Base-by-base conservation (phyloP, 352 stramenopile species). In the Phytophthora sp. region DNA sequence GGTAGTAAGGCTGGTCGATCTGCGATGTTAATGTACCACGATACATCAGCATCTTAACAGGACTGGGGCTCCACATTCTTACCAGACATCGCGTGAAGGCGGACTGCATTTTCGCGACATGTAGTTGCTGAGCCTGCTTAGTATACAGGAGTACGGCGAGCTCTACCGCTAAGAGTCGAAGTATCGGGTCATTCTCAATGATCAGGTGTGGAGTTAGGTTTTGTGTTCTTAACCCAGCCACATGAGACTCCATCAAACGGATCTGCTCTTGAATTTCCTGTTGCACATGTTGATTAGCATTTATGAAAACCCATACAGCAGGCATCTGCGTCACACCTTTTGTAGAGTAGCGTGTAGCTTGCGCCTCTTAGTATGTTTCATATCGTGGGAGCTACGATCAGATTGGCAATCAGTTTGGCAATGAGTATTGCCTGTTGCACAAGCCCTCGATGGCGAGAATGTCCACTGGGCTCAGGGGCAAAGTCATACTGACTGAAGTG, bases 1-100 rank as follows among this genome's bases (percentile, higher is more conserved):
- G 66, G 35, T 60, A 61, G 18, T 50, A 61, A 28, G 28, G 41
- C 15, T 70, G 66, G 9, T 69, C 53, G 11, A 49, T 45, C 66
- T 74, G 18, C 12, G n/a, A n/a, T n/a, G n/a, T n/a, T n/a, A n/a
- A n/a, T n/a, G n/a, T n/a, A n/a, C n/a, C n/a, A n/a, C n/a, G n/a
- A n/a, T n/a, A 54, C 5, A 9, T 20, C 24, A 7, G 7, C 17
- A 26, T 20, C 27, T 15, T 49, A 55, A 0, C 39, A 13, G 9
- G 72, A 53, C 44, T 61, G 66, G 18, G 4, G 13, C 10, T 12
- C 7, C 38, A 43, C 21, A 34, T 15, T 8, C 46, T 24, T 60
- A 67, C 63, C 41, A 58, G 12, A 21, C 56, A 62, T 26, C 43
- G 30, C 17, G 50, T 54, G 9, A 72, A 43, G n/a, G 57, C 44